phyloP scores from a whole-genome alignment of 257 asterid genomes.

The Solanum chiquidenum region DNA sequence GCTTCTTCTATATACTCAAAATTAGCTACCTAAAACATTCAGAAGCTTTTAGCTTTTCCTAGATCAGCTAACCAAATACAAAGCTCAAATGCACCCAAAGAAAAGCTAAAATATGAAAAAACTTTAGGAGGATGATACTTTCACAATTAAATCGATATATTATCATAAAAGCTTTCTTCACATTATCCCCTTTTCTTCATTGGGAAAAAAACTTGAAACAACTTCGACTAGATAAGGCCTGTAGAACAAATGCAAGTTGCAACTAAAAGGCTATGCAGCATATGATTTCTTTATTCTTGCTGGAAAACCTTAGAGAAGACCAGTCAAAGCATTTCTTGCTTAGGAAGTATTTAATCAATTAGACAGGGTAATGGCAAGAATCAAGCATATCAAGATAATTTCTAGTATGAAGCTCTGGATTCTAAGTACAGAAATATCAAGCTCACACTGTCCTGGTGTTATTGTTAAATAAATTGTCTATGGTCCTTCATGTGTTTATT shows the following conservation, averaged over 20 bases:
- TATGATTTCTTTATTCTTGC: neutral
- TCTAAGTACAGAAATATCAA: neutral
- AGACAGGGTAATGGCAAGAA: neutral
- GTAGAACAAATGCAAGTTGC: neutral
- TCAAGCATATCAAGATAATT: neutral
- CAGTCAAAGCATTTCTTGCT: neutral
- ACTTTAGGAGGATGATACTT: neutral
- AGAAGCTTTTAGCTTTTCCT: neutral
- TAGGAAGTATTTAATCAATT: neutral
- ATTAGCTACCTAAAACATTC: slow-evolving; percentile 74
- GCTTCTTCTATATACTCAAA: slow-evolving; percentile 81
- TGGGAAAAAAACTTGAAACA: neutral
- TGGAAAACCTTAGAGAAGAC: neutral
- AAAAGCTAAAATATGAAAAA: neutral
- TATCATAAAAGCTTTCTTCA: neutral
- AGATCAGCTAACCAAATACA: neutral
- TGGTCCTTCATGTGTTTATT: neutral
- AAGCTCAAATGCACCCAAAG: neutral
- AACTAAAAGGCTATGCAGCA: neutral
- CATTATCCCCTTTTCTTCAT: neutral
- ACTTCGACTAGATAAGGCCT: neutral
- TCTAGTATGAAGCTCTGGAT: neutral
- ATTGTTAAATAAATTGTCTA: neutral
- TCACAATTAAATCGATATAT: neutral
- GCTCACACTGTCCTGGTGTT: neutral